Conservation (phyloP, 495 filamentous ascomycete genomes). For the Penicillium angulare region DNA sequence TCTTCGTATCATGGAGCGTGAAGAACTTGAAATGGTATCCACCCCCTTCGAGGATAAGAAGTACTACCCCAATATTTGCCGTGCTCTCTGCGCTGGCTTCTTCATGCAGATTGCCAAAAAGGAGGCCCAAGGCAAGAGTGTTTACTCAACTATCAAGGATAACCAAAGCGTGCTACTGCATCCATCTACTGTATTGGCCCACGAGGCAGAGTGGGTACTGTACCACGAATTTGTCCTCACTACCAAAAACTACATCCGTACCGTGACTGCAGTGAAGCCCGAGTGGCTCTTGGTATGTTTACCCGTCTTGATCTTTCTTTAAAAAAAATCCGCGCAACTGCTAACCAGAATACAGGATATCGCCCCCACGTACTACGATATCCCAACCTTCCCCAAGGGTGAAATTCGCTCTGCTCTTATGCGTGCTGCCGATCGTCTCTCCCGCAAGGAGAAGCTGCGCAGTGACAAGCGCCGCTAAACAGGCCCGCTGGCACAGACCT, state of each 20-base stretch:
- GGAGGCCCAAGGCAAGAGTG: constrained; percentile 68
- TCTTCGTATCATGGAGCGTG: constrained; percentile 92
- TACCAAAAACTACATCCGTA: constrained; percentile 84
- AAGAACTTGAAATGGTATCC: constrained; percentile 78
- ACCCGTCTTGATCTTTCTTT: not conserved
- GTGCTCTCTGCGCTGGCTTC: constrained; percentile 91
- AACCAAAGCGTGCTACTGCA: constrained; percentile 89
- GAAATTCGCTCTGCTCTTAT: constrained; percentile 77
- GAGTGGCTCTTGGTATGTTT: constrained; percentile 82
- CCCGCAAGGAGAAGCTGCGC: constrained; percentile 67
- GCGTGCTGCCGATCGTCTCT: constrained; percentile 70
- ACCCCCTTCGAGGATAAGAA: constrained; percentile 93
- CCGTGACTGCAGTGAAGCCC: constrained; percentile 58
- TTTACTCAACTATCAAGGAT: constrained; percentile 92
- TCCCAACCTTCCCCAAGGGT: constrained; percentile 79
- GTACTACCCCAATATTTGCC: constrained; percentile 96
- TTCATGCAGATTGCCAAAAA: constrained; percentile 99
- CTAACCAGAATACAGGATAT: constrained; percentile 63
- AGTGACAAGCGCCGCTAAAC: constrained; percentile 36
- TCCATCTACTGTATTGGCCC: constrained; percentile 79
- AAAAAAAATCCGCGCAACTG: not conserved
- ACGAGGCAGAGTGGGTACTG: constrained; percentile 92
- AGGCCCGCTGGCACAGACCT: not conserved
- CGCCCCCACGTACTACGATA: constrained; percentile 86
- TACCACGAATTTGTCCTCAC: constrained; percentile 99